These are phyloP conservation scores for Apiospora malaysiana DNA, from an alignment of 2,329 filamentous ascomycete genomes.

Conservation along the genomic window DNA sequence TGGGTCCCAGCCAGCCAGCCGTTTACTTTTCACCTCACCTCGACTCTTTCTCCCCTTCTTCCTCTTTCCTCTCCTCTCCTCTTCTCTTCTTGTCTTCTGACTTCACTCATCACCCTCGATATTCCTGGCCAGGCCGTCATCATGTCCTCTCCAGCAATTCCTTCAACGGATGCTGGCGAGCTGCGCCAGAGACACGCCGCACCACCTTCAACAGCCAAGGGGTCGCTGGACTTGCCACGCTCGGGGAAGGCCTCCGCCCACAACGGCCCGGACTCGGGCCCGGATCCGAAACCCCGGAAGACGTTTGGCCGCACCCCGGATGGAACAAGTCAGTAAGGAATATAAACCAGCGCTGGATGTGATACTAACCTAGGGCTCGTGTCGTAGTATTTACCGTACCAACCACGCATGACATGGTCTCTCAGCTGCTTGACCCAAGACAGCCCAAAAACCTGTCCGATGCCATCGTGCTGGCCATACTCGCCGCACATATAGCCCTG, in stretches of 20 bases:
- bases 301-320: conserved; percentile 91
- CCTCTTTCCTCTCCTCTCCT: not conserved
- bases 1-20: not conserved
- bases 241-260: conserved; percentile 24
- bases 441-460: conserved; percentile 96
- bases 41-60: not conserved
- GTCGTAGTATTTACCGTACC: conserved; percentile 88
- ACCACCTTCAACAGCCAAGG: conserved; percentile 26
- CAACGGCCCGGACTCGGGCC: conserved; percentile 25
- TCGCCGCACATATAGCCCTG: conserved; percentile 75
- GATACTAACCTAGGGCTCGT: conserved; percentile 29
- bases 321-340: conserved; percentile 76
- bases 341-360: not conserved
- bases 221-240: conserved; percentile 26
- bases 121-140: conserved; percentile 22
- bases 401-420: conserved; percentile 98
- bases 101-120: not conserved
- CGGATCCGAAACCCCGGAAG: conserved; percentile 58
- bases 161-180: conserved; percentile 31
- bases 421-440: conserved; percentile 90
- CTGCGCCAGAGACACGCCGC: conserved; percentile 36
- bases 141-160: conserved; percentile 31
- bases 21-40: not conserved
- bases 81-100: not conserved
- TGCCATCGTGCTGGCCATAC: conserved; percentile 76